These are phyloP conservation scores for Ophiocordyceps camponoti-saundersi DNA, from an alignment of 2,329 filamentous ascomycete genomes.

Conservation along the genomic window DNA sequence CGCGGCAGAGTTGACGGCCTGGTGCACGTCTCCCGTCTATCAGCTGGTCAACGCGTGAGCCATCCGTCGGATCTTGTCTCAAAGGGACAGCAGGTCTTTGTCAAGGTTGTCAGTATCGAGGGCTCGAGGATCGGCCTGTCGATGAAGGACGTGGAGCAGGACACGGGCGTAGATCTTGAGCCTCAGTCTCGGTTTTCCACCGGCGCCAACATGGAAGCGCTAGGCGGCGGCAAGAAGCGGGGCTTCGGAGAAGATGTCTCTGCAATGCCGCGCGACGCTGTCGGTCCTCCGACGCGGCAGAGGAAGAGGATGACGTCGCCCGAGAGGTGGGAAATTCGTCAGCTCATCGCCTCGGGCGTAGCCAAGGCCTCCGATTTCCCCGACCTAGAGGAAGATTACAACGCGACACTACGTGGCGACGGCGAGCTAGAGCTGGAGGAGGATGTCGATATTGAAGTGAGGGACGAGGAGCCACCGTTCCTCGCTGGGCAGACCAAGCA, in stretches of 20 bases:
- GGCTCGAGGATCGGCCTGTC: constrained; percentile 69
- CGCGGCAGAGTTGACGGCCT: constrained; percentile 80
- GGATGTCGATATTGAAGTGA: constrained; percentile 92
- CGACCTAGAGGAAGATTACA: constrained; percentile 85
- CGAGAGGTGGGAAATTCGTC: constrained; percentile 93
- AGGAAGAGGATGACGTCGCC: constrained; percentile 94
- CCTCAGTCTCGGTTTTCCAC: constrained; percentile 67
- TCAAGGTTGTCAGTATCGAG: constrained; percentile 83
- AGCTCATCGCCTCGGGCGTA: constrained; percentile 88
- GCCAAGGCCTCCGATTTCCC: constrained; percentile 88
- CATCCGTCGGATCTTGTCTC: constrained; percentile 80
- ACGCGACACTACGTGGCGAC: constrained; percentile 71
- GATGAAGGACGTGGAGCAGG: constrained; percentile 95
- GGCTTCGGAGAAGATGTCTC: constrained; percentile 30
- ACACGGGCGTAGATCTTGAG: constrained; percentile 65
- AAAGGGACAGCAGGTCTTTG: constrained; percentile 69
- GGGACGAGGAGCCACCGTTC: constrained; percentile 93
- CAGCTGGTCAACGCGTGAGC: constrained; percentile 70
- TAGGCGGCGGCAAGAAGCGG: constrained; percentile 48
- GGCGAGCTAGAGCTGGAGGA: constrained; percentile 84
- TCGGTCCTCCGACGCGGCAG: constrained; percentile 32
- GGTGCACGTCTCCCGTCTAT: constrained; percentile 83
- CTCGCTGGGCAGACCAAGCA: constrained; percentile 92
- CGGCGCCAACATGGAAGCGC: constrained; percentile 73
- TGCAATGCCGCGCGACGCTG: constrained; percentile 19